Evolutionary conservation across 495 filamentous ascomycete species (phyloP).

Genomic region (Aspergillus panamensis): DNA sequence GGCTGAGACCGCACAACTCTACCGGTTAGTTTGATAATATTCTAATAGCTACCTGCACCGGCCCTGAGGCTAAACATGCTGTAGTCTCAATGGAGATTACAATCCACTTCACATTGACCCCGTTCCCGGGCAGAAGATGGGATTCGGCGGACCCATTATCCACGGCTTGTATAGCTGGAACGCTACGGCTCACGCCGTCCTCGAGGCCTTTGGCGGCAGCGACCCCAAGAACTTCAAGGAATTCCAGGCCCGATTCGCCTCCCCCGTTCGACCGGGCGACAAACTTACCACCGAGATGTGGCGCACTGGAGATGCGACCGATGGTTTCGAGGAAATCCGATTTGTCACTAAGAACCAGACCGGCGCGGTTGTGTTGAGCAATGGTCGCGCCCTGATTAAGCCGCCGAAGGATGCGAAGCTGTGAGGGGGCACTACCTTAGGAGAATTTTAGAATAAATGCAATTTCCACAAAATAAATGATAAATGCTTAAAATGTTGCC

Average conservation of each 20-base stretch:
- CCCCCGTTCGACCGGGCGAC: conserved; percentile 71
- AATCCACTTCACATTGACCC: conserved; percentile 86
- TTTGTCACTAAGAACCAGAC: conserved; percentile 67
- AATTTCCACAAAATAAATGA: not conserved
- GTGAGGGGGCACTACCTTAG: not conserved
- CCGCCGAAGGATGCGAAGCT: conserved; percentile 2
- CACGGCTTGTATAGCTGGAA: conserved; percentile 88
- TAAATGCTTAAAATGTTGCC: too few species aligned
- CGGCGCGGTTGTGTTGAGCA: conserved; percentile 76
- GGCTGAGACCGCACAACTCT: conserved; percentile 67
- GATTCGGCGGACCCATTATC: conserved; percentile 84
- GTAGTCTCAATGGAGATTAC: conserved; percentile 79
- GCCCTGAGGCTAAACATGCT: conserved; percentile 4
- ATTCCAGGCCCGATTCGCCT: conserved; percentile 85
- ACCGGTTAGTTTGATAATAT: conserved; percentile 42
- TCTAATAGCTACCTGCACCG: not conserved
- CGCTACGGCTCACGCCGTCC: conserved; percentile 67
- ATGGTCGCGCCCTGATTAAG: conserved; percentile 53
- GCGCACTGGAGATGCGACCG: conserved; percentile 51
- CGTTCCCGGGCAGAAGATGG: conserved; percentile 81
- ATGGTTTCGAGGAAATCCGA: conserved; percentile 76
- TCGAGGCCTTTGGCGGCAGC: conserved; percentile 68
- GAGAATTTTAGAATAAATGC: not conserved
- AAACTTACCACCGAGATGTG: conserved; percentile 50
- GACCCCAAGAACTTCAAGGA: conserved; percentile 75